Evolutionary conservation across 139 green algal genomes (phyloP).

Genomic region (Closterium sp.): DNA sequence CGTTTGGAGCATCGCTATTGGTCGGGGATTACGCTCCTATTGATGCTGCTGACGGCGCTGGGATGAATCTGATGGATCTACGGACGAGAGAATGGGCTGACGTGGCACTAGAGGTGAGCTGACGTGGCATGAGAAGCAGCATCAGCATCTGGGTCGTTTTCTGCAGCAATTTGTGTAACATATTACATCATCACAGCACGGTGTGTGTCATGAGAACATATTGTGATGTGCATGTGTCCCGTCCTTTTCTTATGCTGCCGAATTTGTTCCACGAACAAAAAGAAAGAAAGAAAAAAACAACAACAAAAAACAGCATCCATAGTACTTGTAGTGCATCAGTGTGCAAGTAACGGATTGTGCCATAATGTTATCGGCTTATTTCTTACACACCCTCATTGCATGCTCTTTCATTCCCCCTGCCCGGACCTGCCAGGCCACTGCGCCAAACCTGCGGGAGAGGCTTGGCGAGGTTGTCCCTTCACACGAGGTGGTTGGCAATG

Average conservation of each 20-base stretch:
- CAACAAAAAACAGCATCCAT: no score
- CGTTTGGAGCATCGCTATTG: constrained; percentile 39
- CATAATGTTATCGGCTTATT: no score
- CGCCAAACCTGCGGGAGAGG: constrained; percentile 20
- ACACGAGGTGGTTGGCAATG: constrained; percentile 17
- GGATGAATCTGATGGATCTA: constrained; percentile 54
- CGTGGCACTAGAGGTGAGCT: constrained; percentile 27
- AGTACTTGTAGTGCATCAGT: no score
- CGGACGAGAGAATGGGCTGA: not conserved
- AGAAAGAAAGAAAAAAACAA: no score
- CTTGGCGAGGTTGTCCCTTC: constrained; percentile 30
- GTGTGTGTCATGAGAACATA: no score
- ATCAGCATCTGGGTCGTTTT: not conserved
- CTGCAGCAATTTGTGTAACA: not conserved
- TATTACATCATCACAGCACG: not conserved
- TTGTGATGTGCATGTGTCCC: not conserved
- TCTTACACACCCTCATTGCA: not conserved
- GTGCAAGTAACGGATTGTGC: no score
- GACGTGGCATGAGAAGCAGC: not conserved
- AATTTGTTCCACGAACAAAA: not conserved
- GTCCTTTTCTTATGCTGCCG: not conserved
- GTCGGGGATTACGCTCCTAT: constrained; percentile 49
- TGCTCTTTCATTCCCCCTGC: not conserved
- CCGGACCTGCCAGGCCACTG: constrained; percentile 30
- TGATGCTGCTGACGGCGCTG: constrained; percentile 39